Evolutionary conservation across 2,329 filamentous ascomycete genomes (phyloP), one percentile per base, ranked within the genome.

Genomic region (Ophiocordyceps unilateralis): DNA sequence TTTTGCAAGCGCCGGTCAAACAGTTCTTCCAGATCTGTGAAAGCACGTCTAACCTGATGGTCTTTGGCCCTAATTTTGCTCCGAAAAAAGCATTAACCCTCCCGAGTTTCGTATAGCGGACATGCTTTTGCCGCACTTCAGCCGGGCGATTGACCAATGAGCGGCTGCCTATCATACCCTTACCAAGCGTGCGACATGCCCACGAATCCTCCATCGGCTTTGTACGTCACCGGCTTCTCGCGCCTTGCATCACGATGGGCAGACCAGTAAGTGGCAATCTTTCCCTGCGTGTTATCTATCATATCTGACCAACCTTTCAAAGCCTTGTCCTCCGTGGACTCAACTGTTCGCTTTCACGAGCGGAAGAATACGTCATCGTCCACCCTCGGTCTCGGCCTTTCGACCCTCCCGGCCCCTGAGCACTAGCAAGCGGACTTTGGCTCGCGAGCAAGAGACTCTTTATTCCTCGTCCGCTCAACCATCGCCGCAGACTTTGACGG

Each of bases 401-500:
- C 17, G 17, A 10, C 17, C 7, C 32, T 36, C n/a, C n/a, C 32
- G 32, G 5, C 32, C n/a, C 9, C 17, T 36, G 17, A 36, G n/a
- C 17, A 36, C 32, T 10, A 36, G n/a, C 14, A 19, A 5, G 32
- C n/a, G 9, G 11, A 20, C 32, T 10, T n/a, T 9, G n/a, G 32
- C 32, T 7, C n/a, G 32, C 32, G 17, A 19, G 10, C 32, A 20
- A 36, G 6, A 36, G 32, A 19, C 8, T 19, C 32, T n/a, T 20
- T 36, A 10, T 11, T 19, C 32, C n/a, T 9, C 32, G 4, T 36
- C 36, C 10, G 36, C 9, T 6, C 14, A 14, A 23, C 19, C 6
- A 11, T 21, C 36, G 9, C 74, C 83, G 0, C 87, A 94, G 62
- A 95, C 84, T 3, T 63, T 94, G 42, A 91, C 84, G 3, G 88